A percentile compares a stretch with the other conserved stretches of the same genome.
phyloP scores from a whole-genome alignment of 257 asterid species.

The Fraxinus cuspidata region DNA sequence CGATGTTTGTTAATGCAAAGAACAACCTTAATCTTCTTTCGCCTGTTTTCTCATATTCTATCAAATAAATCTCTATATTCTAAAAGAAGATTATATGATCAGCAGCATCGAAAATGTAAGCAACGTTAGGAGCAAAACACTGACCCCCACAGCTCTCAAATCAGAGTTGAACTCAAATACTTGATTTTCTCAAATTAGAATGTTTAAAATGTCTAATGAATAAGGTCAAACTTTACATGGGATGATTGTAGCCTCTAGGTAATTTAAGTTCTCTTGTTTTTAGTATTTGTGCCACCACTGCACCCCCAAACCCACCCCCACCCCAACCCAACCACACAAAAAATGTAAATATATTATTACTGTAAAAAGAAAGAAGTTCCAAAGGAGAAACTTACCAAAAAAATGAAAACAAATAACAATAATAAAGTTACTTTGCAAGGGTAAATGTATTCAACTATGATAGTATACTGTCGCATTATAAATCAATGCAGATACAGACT shows the following conservation, averaged over 20 bases:
- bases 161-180: background rate
- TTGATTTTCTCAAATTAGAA: no score
- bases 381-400: background rate
- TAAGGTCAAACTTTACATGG: background rate
- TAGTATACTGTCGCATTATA: background rate
- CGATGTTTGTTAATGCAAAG: background rate
- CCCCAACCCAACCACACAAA: background rate
- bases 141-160: slow-evolving; percentile 4
- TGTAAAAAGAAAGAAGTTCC: background rate
- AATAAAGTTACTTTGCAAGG: background rate
- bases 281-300: background rate
- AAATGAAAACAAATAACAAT: background rate
- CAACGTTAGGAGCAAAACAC: background rate
- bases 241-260: background rate
- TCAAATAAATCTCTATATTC: background rate
- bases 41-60: background rate
- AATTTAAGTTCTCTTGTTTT: background rate
- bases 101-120: no score
- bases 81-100: background rate
- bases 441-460: background rate
- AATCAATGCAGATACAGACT: background rate
- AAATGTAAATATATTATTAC: background rate
- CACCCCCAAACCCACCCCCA: background rate
- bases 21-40: background rate
- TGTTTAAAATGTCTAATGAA: background rate